Conservation (phyloP, 2,329 filamentous ascomycete species). For the Beauveria sp. region DNA sequence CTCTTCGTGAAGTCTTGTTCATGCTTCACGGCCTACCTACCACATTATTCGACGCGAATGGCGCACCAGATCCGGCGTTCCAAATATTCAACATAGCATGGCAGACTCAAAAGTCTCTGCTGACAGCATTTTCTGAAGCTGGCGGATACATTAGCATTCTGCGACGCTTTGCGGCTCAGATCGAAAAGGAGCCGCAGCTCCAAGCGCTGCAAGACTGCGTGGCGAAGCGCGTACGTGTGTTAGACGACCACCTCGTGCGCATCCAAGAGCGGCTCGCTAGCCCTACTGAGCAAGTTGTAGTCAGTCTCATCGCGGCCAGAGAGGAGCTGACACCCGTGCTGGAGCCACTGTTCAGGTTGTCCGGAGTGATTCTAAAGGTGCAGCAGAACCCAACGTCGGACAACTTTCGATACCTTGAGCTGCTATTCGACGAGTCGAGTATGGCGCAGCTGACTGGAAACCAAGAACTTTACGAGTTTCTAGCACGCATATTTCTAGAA, state of each 20-base stretch:
- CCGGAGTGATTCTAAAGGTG: slow-evolving; percentile 53
- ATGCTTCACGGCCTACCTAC: slow-evolving; percentile 78
- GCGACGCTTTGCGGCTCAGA: slow-evolving; percentile 34
- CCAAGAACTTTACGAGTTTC: slow-evolving; percentile 49
- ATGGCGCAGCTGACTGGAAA: slow-evolving; percentile 64
- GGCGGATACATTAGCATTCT: slow-evolving; percentile 39
- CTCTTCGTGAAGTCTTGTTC: slow-evolving; percentile 70
- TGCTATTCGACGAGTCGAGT: slow-evolving; percentile 64
- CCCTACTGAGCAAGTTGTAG: slow-evolving; percentile 42
- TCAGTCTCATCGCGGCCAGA: slow-evolving; percentile 60
- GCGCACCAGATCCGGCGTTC: slow-evolving; percentile 31
- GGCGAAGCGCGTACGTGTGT: slow-evolving; percentile 44
- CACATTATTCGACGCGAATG: slow-evolving; percentile 53
- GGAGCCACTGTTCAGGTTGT: slow-evolving; percentile 51
- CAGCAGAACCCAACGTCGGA: slow-evolving; percentile 39
- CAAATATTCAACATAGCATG: slow-evolving; percentile 42
- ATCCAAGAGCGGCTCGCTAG: slow-evolving; percentile 56
- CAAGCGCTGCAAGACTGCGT: slow-evolving; percentile 66
- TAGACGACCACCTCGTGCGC: slow-evolving; percentile 51
- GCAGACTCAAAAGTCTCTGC: slow-evolving; percentile 42
- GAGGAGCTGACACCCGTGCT: slow-evolving; percentile 47
- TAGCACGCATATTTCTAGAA: slow-evolving; percentile 66
- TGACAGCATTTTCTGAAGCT: slow-evolving; percentile 39
- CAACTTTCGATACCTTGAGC: slow-evolving; percentile 69
- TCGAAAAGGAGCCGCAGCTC: slow-evolving; percentile 49